Evolutionary conservation across 192 early-diverging fungal species (phyloP).

Genomic region (Mortierella antarctica): DNA sequence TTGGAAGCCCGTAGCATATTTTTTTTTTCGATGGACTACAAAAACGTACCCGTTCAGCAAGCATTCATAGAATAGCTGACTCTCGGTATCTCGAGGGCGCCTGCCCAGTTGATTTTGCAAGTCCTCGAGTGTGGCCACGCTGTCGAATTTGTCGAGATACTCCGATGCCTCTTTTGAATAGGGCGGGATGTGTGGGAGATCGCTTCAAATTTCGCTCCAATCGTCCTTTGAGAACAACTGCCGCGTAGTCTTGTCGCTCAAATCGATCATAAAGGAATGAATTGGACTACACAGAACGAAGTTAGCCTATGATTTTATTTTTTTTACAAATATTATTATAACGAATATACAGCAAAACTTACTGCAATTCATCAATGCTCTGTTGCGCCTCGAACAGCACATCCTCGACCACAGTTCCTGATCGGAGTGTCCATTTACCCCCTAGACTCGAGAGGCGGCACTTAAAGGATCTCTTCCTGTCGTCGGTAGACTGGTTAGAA

Average conservation of each 20-base stretch:
- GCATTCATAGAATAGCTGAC: conserved; percentile 32
- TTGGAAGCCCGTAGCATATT: no score
- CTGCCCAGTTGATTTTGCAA: conserved; percentile 17
- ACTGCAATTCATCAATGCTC: conserved; percentile 12
- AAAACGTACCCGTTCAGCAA: conserved; percentile 29
- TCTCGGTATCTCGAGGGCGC: conserved; percentile 17
- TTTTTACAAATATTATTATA: neutral
- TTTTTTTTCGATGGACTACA: neutral
- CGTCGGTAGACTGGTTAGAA: no score
- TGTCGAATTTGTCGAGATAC: conserved; percentile 32
- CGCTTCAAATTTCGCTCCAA: conserved; percentile 18
- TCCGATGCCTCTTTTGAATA: conserved; percentile 27
- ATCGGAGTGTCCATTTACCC: conserved; percentile 18
- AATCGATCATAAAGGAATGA: conserved; percentile 30
- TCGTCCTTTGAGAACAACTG: conserved; percentile 34
- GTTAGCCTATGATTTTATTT: conserved; percentile 15
- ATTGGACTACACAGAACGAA: conserved; percentile 19
- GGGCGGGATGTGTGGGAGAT: conserved; percentile 11
- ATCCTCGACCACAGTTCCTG: conserved; percentile 30
- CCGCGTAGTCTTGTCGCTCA: conserved; percentile 14
- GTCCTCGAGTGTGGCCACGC: conserved; percentile 8
- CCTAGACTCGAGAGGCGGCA: conserved; percentile 24
- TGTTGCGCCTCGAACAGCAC: conserved; percentile 14
- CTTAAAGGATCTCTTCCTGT: no score
- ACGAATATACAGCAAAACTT: no score